Evolutionary conservation across 495 filamentous ascomycete species (phyloP), one percentile per base, ranked within the genome.

Genomic region (Lasiosphaeris hirsuta): DNA sequence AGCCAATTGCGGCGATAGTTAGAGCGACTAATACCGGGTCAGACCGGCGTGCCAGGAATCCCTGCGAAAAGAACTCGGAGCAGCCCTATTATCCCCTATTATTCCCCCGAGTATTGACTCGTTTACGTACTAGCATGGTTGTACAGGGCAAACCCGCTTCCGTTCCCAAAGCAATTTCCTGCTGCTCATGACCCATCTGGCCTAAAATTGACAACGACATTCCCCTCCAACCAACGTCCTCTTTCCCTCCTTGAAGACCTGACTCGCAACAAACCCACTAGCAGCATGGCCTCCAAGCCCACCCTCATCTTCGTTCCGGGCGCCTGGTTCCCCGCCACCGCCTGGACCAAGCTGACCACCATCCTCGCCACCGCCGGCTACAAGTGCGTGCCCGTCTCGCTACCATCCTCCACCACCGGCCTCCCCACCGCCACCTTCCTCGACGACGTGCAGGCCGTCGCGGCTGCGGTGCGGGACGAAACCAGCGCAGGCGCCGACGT

Each of bases 261-360:
- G 15, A 23, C 17, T 6, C 42, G 15, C 17, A 44, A 45, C 43
- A 10, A 23, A n/a, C n/a, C 43, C 7, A 30, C 23, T 2, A 30
- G 2, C 43, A 42, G 23, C 44, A 57, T 57, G 54, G 8, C 54
- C 10, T n/a, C 36, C 34, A 68, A 60, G 45, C 67, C 70, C 2
- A 67, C 64, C 47, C 57, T 82, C 43, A 63, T 81, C 54, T 68
- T 79, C 49, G 68, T 81, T 13, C 76, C 73, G 9, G 80, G 78
- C 1, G 72, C 77, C 2, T 81, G 79, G 78, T 75, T 78, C 61
- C 66, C 33, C 13, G 58, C 72, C 2, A 54, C 58, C 3, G 72
- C 63, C 48, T 78, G 68, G 57, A 34, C 62, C 52, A 59, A 64
- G 36, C 64, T 80, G 3, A 65, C 65, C 18, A 43, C 68, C 10